Evolutionary conservation across 2,329 filamentous ascomycete species (phyloP).

Genomic region (Podosphaera leucotricha): DNA sequence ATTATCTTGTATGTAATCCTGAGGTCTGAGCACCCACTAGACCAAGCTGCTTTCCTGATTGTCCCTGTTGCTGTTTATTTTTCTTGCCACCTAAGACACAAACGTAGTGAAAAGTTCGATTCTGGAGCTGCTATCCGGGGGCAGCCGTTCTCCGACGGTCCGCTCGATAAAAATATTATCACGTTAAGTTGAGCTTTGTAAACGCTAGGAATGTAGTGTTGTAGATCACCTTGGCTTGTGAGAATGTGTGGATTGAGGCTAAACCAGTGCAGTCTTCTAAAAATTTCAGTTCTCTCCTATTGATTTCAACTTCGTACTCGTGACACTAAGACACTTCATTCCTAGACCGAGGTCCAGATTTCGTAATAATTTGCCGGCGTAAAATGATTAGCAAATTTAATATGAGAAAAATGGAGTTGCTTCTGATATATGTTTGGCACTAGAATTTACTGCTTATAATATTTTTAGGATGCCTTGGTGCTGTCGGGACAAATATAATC

Average conservation of each 20-base stretch:
- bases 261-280: neutral
- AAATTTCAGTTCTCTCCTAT: neutral
- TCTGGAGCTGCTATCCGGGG: neutral
- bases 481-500: neutral
- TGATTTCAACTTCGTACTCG: neutral
- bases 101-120: neutral
- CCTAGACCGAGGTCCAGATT: neutral
- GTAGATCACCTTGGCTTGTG: neutral
- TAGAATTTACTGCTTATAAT: neutral
- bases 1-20: neutral
- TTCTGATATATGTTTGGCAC: neutral
- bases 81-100: neutral
- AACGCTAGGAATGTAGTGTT: neutral
- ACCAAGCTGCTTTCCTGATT: neutral
- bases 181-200: neutral
- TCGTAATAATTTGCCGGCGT: neutral
- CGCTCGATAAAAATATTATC: neutral
- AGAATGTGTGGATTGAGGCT: neutral
- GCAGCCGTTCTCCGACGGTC: neutral
- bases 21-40: slow-evolving; percentile 1
- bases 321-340: neutral
- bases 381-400: neutral
- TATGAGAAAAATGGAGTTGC: neutral
- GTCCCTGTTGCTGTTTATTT: neutral
- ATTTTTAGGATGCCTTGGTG: too few relatives aligned